These are phyloP conservation scores for Globisporangium mamillatum DNA, from an alignment of 352 stramenopile species.

Conservation along the genomic window DNA sequence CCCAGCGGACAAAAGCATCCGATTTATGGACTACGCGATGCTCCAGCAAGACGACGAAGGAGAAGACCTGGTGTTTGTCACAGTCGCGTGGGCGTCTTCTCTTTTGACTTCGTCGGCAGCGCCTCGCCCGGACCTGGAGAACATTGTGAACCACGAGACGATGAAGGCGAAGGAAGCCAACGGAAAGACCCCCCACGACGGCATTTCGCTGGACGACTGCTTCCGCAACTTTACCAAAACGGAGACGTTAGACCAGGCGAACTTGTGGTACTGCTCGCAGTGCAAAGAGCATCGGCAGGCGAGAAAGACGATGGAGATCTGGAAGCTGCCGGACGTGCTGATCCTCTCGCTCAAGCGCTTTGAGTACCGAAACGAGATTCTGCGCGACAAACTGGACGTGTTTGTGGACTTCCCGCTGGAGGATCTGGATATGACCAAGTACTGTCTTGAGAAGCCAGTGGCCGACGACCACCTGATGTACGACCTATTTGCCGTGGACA, in stretches of 20 bases:
- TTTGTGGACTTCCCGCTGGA: conserved; percentile 88
- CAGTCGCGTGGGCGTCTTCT: conserved; percentile 48
- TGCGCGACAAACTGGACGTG: conserved; percentile 81
- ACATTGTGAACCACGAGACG: conserved; percentile 52
- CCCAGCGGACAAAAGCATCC: conserved; percentile 30
- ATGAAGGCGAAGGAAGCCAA: conserved; percentile 26
- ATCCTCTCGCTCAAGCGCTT: conserved; percentile 89
- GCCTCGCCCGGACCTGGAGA: conserved; percentile 49
- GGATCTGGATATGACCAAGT: conserved; percentile 76
- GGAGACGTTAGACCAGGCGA: conserved; percentile 79
- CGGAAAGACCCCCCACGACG: conserved; percentile 19
- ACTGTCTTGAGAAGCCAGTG: conserved; percentile 56
- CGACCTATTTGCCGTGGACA: conserved; percentile 88
- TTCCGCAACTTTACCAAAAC: conserved; percentile 86
- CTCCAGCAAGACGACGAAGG: conserved; percentile 34
- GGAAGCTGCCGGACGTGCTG: conserved; percentile 75
- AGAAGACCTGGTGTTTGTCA: conserved; percentile 52
- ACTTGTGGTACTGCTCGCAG: conserved; percentile 82
- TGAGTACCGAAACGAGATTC: conserved; percentile 81
- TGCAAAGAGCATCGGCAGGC: conserved; percentile 80
- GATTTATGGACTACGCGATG: conserved; percentile 54
- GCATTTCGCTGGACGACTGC: conserved; percentile 68
- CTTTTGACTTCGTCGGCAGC: conserved; percentile 37
- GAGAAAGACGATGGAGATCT: conserved; percentile 81
- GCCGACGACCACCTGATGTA: conserved; percentile 55